Base-by-base conservation (phyloP, 139 green algal genomes). In the Volvox africanus region DNA sequence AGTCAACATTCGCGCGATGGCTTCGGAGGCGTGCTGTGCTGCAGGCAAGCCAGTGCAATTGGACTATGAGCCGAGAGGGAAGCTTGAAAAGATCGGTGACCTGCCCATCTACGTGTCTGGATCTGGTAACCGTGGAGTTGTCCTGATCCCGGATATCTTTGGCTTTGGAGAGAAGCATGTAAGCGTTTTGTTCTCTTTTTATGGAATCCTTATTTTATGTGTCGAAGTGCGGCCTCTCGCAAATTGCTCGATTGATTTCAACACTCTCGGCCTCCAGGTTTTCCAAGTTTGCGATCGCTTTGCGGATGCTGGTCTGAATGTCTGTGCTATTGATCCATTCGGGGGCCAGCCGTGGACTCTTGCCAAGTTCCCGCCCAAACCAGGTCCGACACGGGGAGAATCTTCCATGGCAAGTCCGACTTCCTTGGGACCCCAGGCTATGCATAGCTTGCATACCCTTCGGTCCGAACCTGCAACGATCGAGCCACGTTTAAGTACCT, bases 81-180 rank as follows among this genome's bases (percentile, higher is more conserved):
- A 81, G 3, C 30, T 75, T 9, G 37, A 62, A 1, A 91, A 86
- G 37, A 26, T 84, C 30, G 88, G 83, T 26, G 71, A 90, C 76
- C 20, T 91, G 50, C 83, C 90, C 16, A 80, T 92, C 1, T 94
- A 94, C 33, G n/a, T 78, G 19, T 87, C 83, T 50, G 88, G 88
- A 26, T 37, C 76, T 12, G 81, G 92, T 65, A 37, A 33, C 3
- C 18, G 26, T 16, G 83, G 75, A n/a, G 71, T 94, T 0, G 67
- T 94, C 9, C 55, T 94, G 18, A 69, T 94, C 13, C 62, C 79
- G 2, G 92, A 94, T 50, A 94, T 94, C 37, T 94, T 94, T 61
- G 89, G 92, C 1, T 91, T 94, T 67, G 78, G 69, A 0, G 89
- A 92, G 44, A 87, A 81, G 26, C 92, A 94, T 88, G 92, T 91